Conservation (phyloP, 73 alveolate genomes). For the Symbiodinium natans region DNA sequence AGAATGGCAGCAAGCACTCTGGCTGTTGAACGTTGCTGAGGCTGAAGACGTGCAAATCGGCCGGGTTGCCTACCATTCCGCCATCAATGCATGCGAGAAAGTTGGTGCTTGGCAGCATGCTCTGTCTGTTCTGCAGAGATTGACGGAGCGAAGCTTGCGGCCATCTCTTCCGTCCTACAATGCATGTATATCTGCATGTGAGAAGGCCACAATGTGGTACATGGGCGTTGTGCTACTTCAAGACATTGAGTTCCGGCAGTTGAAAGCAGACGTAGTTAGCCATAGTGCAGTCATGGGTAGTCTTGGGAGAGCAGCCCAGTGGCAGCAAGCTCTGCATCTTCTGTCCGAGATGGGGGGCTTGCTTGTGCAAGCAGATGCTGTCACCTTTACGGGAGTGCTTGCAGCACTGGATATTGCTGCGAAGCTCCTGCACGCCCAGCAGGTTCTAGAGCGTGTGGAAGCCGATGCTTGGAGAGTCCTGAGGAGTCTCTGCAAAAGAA, state of each 20-base stretch:
- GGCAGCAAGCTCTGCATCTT: neutral
- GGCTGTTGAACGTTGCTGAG: neutral
- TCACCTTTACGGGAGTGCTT: neutral
- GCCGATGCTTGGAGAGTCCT: neutral
- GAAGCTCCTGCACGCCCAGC: neutral
- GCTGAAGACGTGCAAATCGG: neutral
- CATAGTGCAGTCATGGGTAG: constrained; percentile 6
- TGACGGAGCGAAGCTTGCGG: neutral
- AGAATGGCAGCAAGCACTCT: neutral
- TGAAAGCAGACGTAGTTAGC: constrained; percentile 28
- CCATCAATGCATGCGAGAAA: constrained; percentile 66
- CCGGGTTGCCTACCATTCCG: neutral
- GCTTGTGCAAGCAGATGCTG: neutral
- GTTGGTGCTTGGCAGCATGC: constrained; percentile 37
- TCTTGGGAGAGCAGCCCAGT: neutral
- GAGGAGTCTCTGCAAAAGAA: neutral
- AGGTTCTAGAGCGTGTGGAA: neutral
- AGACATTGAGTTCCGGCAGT: neutral
- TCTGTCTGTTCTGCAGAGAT: neutral
- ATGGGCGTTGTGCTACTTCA: neutral
- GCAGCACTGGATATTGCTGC: neutral
- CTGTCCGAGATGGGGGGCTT: neutral
- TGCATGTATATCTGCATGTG: constrained; percentile 35
- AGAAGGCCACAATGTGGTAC: constrained; percentile 28
- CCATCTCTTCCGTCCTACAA: neutral